phyloP scores from a whole-genome alignment of 768 basidiomycete species.

The Tricholoma bakamatsutake region DNA sequence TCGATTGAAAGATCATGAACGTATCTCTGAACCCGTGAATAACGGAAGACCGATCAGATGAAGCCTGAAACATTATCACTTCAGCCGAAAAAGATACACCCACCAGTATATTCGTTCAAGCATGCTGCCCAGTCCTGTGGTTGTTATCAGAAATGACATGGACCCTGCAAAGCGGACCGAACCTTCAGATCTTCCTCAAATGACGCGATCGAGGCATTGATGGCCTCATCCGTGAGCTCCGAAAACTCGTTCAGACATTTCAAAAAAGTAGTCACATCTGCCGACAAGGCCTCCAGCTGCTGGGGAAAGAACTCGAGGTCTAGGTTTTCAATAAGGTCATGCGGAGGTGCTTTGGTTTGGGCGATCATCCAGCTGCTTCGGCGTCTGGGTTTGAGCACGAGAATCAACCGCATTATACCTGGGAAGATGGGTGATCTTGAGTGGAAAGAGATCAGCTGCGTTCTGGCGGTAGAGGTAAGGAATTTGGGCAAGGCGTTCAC shows the following conservation, averaged over 20 bases:
- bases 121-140: constrained; percentile 71
- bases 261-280: constrained; percentile 63
- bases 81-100: constrained; percentile 5
- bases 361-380: constrained; percentile 25
- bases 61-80: neutral
- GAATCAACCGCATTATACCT: constrained; percentile 29
- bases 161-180: constrained; percentile 1
- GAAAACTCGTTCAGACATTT: constrained; percentile 74
- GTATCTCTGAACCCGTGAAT: constrained; percentile 67
- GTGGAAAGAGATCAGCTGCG: constrained; percentile 70
- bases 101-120: constrained; percentile 57
- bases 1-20: constrained; percentile 70
- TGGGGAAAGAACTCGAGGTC: constrained; percentile 63
- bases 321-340: constrained; percentile 47
- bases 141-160: constrained; percentile 1
- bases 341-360: constrained; percentile 38
- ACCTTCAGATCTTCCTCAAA: constrained; percentile 71
- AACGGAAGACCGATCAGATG: constrained; percentile 52
- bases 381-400: constrained; percentile 23
- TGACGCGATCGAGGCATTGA: constrained; percentile 58
- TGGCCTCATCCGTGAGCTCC: constrained; percentile 69
- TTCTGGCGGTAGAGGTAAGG: constrained; percentile 71
- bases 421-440: constrained; percentile 45
- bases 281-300: constrained; percentile 56
- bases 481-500: constrained; percentile 62